These are phyloP conservation scores for Metrosideros polymorpha DNA, from an alignment of 441 rosid genomes.

Conservation along the genomic window DNA sequence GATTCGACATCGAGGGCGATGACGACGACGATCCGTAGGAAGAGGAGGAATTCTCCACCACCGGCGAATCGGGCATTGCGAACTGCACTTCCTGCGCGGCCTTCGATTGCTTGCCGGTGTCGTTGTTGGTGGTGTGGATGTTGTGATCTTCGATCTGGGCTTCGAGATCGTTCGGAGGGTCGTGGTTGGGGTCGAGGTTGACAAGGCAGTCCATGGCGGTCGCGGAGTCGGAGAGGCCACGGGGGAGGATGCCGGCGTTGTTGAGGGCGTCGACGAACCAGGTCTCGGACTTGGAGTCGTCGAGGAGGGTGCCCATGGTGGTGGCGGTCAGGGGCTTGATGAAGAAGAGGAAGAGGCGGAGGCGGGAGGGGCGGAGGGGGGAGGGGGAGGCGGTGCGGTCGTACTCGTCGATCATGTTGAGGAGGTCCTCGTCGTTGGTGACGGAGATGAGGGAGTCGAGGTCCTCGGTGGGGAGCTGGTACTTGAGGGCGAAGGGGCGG, in stretches of 20 bases:
- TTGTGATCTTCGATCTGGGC: slow-evolving; percentile 6
- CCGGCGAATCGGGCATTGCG: slow-evolving; percentile 37
- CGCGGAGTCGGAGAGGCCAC: slow-evolving; percentile 41
- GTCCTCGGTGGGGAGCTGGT: slow-evolving; percentile 13
- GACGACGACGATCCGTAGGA: slow-evolving; percentile 42
- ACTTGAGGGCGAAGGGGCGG: slow-evolving; percentile 38
- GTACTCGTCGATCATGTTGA: slow-evolving; percentile 34
- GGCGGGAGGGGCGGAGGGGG: slow-evolving; percentile 19
- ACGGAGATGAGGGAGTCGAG: slow-evolving; percentile 11
- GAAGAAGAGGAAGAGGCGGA: slow-evolving; percentile 45
- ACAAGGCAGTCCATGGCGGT: slow-evolving; percentile 22
- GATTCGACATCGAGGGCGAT: slow-evolving; percentile 42
- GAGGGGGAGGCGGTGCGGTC: slow-evolving; percentile 26
- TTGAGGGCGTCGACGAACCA: slow-evolving; percentile 68
- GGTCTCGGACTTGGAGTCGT: slow-evolving; percentile 36
- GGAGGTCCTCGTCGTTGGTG: slow-evolving; percentile 11
- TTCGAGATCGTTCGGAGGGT: slow-evolving; percentile 5
- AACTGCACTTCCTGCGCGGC: slow-evolving; percentile 29
- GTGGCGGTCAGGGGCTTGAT: slow-evolving; percentile 43
- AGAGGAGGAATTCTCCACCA: slow-evolving; percentile 32
- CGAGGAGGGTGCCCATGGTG: slow-evolving; percentile 47
- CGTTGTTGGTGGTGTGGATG: background rate
- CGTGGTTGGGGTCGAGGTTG: slow-evolving; percentile 23
- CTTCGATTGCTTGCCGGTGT: slow-evolving; percentile 6
- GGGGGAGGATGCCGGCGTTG: slow-evolving; percentile 37